Evolutionary conservation across 2,329 filamentous ascomycete genomes (phyloP), one percentile per base, ranked within the genome.

Genomic region (Coniella lustricola): DNA sequence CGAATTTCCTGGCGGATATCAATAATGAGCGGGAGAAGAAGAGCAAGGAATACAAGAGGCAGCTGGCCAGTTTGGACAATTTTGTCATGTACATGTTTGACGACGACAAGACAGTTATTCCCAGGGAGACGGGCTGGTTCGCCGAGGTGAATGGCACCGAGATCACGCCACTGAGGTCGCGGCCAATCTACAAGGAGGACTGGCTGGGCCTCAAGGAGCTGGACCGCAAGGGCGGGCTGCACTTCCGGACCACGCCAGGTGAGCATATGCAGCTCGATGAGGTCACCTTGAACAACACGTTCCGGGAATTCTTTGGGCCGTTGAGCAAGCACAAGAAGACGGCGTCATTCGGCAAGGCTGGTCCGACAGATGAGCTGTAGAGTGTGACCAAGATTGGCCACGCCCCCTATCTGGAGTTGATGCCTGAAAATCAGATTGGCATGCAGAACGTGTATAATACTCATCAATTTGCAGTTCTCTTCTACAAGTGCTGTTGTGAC

Each of bases 41-140:
- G 77, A 95, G 90, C 60, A 60, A 67, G 32, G 75, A 69, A 12
- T 98, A 97, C 66, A 82, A 77, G 62, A 66, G 76, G 57, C 86
- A 91, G 61, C 57, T 98, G 41, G 76, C 75, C 7, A 67, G 60
- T 31, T 64, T 98, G 62, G 79, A 86, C 59, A 85, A 84, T 58
- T 85, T 97, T 55, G 88, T 87, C 54, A 87, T 97, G 85, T 90
- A 87, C 64, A 71, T 95, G 66, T 98, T 97, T 62, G 83, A 83
- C 54, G 81, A 95, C 12, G 93, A 98, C 67, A 81, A 74, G 32
- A 88, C 87, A 21, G 88, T 91, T 29, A 79, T 95, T 43, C 93
- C 93, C 35, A 95, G 91, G 73, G 86, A 96, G 75, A 87, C 83
- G 35, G 77, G 84, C 4, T 96, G 90, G 87, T 98, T 97, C 64